Base-by-base conservation (phyloP, 495 filamentous ascomycete species). In the Thermochaetoides thermophila region DNA sequence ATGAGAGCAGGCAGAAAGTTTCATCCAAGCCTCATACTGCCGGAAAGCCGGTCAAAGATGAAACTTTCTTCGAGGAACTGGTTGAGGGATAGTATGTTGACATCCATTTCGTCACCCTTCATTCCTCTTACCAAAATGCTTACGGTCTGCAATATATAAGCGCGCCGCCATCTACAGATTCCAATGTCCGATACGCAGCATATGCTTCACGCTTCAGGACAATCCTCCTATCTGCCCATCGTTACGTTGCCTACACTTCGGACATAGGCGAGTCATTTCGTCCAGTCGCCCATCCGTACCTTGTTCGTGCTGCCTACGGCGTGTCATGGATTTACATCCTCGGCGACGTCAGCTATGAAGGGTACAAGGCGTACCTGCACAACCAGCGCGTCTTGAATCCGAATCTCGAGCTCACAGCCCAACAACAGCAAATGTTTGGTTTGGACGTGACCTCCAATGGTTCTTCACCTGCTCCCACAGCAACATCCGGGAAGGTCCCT, bases 251-350 rank as follows among this genome's bases (percentile, higher is more conserved):
- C 42, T 97, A 96, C 60, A 96, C 89, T 10, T 87, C 81, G 20
- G 89, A 97, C 53, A 84, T 97, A 27, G 89, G 89, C 52, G 89
- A 97, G 55, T 91, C 82, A 7, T 97, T 97, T 59, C 78, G 89
- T 5, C 89, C 89, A 3, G 69, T 96, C 34, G 85, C 86, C 4
- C 84, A 95, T 53, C 86, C 83, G 0, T 74, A 59, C 44, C 61
- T 87, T 4, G 80, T 97, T 3, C 68, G 74, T 26, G 60, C 73
- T 32, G 89, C 89, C 6, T 97, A 97, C 55, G 87, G 71, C 35
- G 63, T 97, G 35, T 91, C 82, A 14, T 96, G 89, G 89, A 65
- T 75, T 13, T 97, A 97, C 50, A 64, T 97, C 27, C 55, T 82
- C 31, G 87, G 89, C 40, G 89, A 97, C 46, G 86, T 95, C 33